Evolutionary conservation across 768 basidiomycete species (phyloP), one percentile per base, ranked within the genome.

Genomic region (Phlebiopsis gigantea): DNA sequence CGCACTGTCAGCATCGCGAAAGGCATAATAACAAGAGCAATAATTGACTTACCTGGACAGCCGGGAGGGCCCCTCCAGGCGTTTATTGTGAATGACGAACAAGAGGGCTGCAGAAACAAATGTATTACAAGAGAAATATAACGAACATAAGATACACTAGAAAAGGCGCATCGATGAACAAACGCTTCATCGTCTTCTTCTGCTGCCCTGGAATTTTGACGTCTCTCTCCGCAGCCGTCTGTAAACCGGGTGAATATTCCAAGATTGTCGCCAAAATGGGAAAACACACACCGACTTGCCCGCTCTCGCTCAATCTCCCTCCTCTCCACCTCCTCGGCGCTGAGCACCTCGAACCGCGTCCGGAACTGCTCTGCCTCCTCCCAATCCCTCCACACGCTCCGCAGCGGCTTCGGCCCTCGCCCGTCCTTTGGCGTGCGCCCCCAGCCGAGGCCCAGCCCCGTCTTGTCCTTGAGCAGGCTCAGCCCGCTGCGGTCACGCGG

Each of bases 341-440:
- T 91, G 61, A 98, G 68, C 61, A 90, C 86, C 71, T 97, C 87
- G 69, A 97, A 87, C 50, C 84, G 78, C 39, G 97, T 98, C 61
- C 82, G 80, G 69, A 91, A 97, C 69, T 95, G 92, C 66, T 90
- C 90, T 31, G 88, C 84, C 68, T 97, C 96, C 30, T 78, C 80
- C 93, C 94, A 98, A 68, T 98, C 96, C 45, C 94, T 75, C 96
- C 96, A 98, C 2, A 95, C 88, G 56, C 94, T 90, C 70, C 82
- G 82, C 47, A 98, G 72, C 28, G 79, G 75, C 71, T 89, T 92
- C 7, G 93, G 89, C 1, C 93, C 95, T 26, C 85, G 74, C 17
- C 87, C 88, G 57, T 87, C 87, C 61, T 79, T 84, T n/a, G 85
- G 86, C 22, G 83, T 82, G n/a, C 85, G 77, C 5, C 85, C 87